These are phyloP conservation scores for Euphorbia lathyris DNA, from an alignment of 345 rosid genomes.

Conservation along the genomic window DNA sequence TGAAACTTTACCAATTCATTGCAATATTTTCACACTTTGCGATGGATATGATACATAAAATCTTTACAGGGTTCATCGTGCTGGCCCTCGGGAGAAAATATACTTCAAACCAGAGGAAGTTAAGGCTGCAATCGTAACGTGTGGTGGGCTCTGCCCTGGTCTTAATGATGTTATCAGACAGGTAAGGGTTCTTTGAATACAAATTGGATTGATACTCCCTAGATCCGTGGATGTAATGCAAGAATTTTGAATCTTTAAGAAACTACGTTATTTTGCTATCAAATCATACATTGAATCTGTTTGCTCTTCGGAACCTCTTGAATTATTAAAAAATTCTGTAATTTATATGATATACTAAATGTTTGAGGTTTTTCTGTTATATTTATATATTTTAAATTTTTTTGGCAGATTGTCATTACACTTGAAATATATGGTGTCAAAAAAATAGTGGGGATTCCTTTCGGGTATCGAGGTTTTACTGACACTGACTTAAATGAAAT, in stretches of 20 bases:
- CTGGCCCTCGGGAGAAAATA: conserved; percentile 90
- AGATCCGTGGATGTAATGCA: neutral
- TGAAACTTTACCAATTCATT: neutral
- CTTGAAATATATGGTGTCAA: conserved; percentile 96
- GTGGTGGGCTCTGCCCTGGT: conserved; percentile 97
- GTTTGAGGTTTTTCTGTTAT: conserved; percentile 15
- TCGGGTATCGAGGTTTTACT: conserved; percentile 87
- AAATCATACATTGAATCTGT: too few species aligned
- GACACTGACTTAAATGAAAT: conserved; percentile 71
- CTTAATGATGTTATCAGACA: conserved; percentile 94
- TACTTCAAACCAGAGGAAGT: conserved; percentile 86
- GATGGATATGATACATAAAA: conserved; percentile 10
- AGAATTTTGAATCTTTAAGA: conserved; percentile 8
- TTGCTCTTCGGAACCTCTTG: neutral
- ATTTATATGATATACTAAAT: neutral
- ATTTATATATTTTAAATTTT: neutral
- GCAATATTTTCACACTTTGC: neutral
- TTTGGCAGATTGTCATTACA: conserved; percentile 83
- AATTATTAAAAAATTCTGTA: neutral
- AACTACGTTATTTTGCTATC: neutral
- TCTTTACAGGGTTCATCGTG: conserved; percentile 76
- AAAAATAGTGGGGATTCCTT: conserved; percentile 91
- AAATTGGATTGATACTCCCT: conserved; percentile 8
- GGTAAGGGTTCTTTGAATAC: conserved; percentile 33
- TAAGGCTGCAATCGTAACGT: conserved; percentile 86